Conservation (phyloP, 2,329 filamentous ascomycete genomes). For the Aspergillus sp. region DNA sequence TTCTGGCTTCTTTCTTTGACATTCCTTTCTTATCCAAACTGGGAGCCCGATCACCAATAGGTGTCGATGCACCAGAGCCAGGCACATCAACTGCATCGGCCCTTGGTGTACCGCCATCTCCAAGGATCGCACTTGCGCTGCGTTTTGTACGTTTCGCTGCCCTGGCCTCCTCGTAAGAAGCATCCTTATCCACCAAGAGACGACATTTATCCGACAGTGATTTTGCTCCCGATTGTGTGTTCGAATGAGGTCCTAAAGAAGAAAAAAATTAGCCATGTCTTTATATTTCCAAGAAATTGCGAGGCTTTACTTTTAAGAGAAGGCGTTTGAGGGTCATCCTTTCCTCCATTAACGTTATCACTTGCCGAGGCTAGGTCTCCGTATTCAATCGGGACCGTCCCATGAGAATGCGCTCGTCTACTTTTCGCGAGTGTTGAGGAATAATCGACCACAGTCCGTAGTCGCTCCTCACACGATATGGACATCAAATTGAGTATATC, state of each 20-base stretch:
- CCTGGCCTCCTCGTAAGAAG: slow-evolving; percentile 70
- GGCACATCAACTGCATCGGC: slow-evolving; percentile 59
- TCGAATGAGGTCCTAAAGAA: slow-evolving; percentile 36
- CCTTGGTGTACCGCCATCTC: slow-evolving; percentile 50
- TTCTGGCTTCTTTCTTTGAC: slow-evolving; percentile 85
- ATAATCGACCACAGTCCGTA: slow-evolving; percentile 76
- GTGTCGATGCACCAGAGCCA: slow-evolving; percentile 59
- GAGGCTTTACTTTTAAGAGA: slow-evolving; percentile 40
- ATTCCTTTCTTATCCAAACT: slow-evolving; percentile 66
- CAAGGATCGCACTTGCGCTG: slow-evolving; percentile 54
- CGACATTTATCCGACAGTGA: slow-evolving; percentile 56
- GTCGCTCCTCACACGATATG: slow-evolving; percentile 75
- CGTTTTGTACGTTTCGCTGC: slow-evolving; percentile 67
- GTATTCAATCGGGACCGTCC: slow-evolving; percentile 75
- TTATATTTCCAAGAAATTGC: background rate
- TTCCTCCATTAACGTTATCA: slow-evolving; percentile 35
- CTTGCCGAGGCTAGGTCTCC: slow-evolving; percentile 60
- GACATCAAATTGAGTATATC: slow-evolving; percentile 83
- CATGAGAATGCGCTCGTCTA: slow-evolving; percentile 76
- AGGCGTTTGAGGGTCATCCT: slow-evolving; percentile 34
- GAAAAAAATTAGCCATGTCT: slow-evolving; percentile 15
- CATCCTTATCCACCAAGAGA: slow-evolving; percentile 64
- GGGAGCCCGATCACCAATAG: slow-evolving; percentile 52
- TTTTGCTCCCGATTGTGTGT: slow-evolving; percentile 43
- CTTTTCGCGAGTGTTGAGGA: slow-evolving; percentile 68